Base-by-base conservation (phyloP, 1,284 basidiomycete species). In the Abortiporus biennis region DNA sequence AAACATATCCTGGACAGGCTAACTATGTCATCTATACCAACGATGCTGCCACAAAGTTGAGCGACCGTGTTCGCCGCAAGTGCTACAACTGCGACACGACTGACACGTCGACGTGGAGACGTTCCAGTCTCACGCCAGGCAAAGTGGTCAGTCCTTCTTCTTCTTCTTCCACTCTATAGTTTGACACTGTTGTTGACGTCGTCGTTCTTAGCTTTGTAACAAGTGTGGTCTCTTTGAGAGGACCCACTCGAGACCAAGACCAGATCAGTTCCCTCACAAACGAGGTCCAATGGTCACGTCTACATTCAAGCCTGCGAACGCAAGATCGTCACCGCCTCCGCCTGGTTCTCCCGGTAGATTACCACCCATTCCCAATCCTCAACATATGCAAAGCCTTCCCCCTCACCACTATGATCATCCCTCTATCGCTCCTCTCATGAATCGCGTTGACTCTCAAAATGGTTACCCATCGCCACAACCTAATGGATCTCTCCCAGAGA, bases 51-150 rank as follows among this genome's bases (percentile, higher is more conserved):
- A 85, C 81, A 0, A 88, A 88, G 63, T 67, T 87, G 45, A 82
- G 75, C 55, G 84, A 86, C 56, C 71, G 82, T 29, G 78, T 87
- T 38, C 71, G 85, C 22, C 64, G 85, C 27, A 65, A 81, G 37
- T 88, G 85, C 60, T 87, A 82, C 72, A 88, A 88, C 58, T 88
- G 85, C 60, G 80, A 78, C 56, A 85, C 85, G 19, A 85, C 85
- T n/a, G 86, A 89, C 51, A 88, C 86, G 30, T 81, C 80, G 41
- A 88, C 85, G 21, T 89, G 85, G 85, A 65, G 85, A 29, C 65
- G 85, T 45, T 80, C 76, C 19, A 87, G 84, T 55, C 71, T 89
- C 41, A 79, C 74, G 49, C 83, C 82, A 2, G 85, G 85, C 25
- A 89, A 89, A 74, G 86, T 88, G 52, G 84, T 86, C 54, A 48